Percentiles rank a stretch among this genome's conserved stretches.
These are phyloP conservation scores for Alternaria metachromatica DNA, from an alignment of 2,329 filamentous ascomycete species.

Conservation along the genomic window DNA sequence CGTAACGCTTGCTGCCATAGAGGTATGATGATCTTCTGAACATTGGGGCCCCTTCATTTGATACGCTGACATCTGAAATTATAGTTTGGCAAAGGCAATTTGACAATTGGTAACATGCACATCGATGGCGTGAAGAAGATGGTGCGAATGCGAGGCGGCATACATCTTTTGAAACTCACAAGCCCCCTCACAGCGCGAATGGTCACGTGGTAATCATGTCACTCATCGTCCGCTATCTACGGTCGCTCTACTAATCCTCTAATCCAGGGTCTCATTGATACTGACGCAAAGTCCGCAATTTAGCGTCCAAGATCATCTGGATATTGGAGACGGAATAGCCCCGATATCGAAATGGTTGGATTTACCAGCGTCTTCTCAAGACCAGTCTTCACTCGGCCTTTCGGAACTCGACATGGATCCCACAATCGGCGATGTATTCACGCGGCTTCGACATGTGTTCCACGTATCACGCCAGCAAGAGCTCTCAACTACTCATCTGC, in stretches of 20 bases:
- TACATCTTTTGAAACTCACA: slow-evolving; percentile 55
- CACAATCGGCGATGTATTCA: slow-evolving; percentile 48
- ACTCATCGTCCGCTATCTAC: not conserved
- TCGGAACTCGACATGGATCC: slow-evolving; percentile 42
- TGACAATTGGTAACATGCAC: slow-evolving; percentile 55
- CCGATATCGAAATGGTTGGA: slow-evolving; percentile 59
- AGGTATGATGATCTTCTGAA: slow-evolving; percentile 49
- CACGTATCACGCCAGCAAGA: slow-evolving; percentile 34
- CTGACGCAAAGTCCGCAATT: slow-evolving; percentile 63
- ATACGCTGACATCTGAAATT: not conserved
- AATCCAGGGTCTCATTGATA: slow-evolving; percentile 64
- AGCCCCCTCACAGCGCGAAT: slow-evolving; percentile 63
- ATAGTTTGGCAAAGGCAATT: slow-evolving; percentile 63
- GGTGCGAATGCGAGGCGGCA: slow-evolving; percentile 60
- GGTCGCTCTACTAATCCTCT: not conserved
- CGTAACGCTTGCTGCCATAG: slow-evolving; percentile 64
- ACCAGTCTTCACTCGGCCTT: slow-evolving; percentile 13
- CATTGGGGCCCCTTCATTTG: not conserved
- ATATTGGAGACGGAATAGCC: slow-evolving; percentile 58
- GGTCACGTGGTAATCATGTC: slow-evolving; percentile 58
- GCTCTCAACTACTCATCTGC: slow-evolving; percentile 55
- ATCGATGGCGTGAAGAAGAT: slow-evolving; percentile 59
- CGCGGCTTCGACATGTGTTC: slow-evolving; percentile 56
- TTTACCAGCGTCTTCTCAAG: slow-evolving; percentile 15
- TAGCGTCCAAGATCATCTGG: slow-evolving; percentile 57